Percentiles rank a stretch among this genome's conserved stretches.
These are phyloP conservation scores for Pichia norvegensis DNA, from an alignment of 1,139 yeast genomes.

Conservation along the genomic window DNA sequence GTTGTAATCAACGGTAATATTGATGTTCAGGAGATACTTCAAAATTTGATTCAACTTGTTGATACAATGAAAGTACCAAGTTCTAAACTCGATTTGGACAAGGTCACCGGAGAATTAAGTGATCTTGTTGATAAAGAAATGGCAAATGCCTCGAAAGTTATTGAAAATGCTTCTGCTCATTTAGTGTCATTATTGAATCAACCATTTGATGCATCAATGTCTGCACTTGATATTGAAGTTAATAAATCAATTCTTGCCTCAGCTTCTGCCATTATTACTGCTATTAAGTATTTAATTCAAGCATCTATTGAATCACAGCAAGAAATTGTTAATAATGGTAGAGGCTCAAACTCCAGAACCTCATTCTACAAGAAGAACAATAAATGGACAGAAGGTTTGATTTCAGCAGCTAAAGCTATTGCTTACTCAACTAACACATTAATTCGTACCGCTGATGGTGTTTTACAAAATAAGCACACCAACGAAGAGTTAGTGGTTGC, in stretches of 20 bases:
- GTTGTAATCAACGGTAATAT: slow-evolving; percentile 68
- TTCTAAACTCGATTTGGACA: slow-evolving; percentile 23
- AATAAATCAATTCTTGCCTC: slow-evolving; percentile 74
- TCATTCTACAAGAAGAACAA: slow-evolving; percentile 83
- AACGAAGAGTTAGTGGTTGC: slow-evolving; percentile 87
- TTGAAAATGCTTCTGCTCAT: slow-evolving; percentile 57
- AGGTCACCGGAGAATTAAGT: slow-evolving; percentile 38
- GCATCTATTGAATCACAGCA: slow-evolving; percentile 79
- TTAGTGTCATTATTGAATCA: slow-evolving; percentile 45
- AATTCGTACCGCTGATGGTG: slow-evolving; percentile 83
- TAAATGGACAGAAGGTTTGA: slow-evolving; percentile 91
- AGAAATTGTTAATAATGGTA: slow-evolving; percentile 71
- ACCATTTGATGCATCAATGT: slow-evolving; percentile 45
- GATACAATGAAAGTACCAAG: slow-evolving; percentile 50
- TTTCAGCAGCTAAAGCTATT: slow-evolving; percentile 85
- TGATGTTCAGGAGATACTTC: slow-evolving; percentile 64
- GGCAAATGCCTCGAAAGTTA: slow-evolving; percentile 63
- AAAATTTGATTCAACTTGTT: slow-evolving; percentile 46
- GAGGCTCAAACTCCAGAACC: slow-evolving; percentile 58
- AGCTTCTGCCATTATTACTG: slow-evolving; percentile 75
- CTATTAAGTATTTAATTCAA: slow-evolving; percentile 62
- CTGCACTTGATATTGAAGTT: slow-evolving; percentile 58
- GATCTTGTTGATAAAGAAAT: slow-evolving; percentile 70
- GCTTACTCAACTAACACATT: slow-evolving; percentile 77
- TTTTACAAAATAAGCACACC: slow-evolving; percentile 48